These are phyloP conservation scores for Neospora caninum DNA, from an alignment of 169 alveolate genomes.

Conservation along the genomic window DNA sequence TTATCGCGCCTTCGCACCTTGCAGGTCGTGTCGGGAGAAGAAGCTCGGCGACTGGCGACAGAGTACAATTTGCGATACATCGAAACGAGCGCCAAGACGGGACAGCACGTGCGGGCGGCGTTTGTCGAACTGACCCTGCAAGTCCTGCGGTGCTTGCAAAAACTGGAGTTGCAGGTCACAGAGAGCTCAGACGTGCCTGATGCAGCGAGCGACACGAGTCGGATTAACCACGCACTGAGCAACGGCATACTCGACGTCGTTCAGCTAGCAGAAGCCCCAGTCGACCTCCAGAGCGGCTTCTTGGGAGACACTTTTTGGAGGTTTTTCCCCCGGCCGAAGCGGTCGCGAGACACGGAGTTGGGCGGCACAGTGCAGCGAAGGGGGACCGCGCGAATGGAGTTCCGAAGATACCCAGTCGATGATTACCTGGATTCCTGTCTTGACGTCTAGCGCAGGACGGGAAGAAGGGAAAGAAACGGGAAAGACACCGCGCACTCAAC, in stretches of 20 bases:
- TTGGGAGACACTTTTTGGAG: background rate
- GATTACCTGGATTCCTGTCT: slow-evolving; percentile 3
- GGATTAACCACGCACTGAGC: slow-evolving; percentile 8
- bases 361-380: background rate
- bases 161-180: background rate
- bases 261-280: background rate
- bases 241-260: background rate
- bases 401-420: slow-evolving; percentile 30
- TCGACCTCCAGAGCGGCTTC: background rate
- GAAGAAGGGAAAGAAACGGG: background rate
- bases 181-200: background rate
- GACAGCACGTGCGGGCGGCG: slow-evolving; percentile 18
- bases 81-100: slow-evolving; percentile 50
- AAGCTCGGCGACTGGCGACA: slow-evolving; percentile 20
- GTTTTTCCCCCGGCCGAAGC: background rate
- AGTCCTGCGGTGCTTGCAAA: background rate
- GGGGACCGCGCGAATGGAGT: slow-evolving; percentile 23
- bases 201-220: background rate
- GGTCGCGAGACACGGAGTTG: background rate
- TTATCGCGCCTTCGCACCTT: background rate
- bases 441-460: slow-evolving; percentile 15
- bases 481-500: too few species aligned
- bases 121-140: background rate
- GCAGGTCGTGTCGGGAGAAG: slow-evolving; percentile 47
- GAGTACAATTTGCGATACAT: background rate